Percentiles rank a stretch among this genome's conserved stretches.
These are phyloP conservation scores for Aspergillus steynii DNA, from an alignment of 495 filamentous ascomycete genomes.

Conservation along the genomic window DNA sequence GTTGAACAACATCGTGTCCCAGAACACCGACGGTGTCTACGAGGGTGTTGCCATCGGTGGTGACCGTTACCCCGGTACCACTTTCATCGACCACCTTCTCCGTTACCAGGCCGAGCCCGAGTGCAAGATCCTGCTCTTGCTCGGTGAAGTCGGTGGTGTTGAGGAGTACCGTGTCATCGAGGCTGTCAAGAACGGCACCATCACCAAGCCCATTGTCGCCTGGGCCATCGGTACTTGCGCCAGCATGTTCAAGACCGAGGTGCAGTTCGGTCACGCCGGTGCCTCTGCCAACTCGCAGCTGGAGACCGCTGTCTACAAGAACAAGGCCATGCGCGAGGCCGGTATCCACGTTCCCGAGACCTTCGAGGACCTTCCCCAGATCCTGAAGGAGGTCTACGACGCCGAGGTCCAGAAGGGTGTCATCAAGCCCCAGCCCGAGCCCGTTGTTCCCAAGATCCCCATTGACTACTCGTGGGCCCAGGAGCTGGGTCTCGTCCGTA, in stretches of 20 bases:
- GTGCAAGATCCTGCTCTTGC: conserved; percentile 93
- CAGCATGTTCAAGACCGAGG: conserved; percentile 99
- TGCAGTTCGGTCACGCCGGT: conserved; percentile 98
- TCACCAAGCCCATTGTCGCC: conserved; percentile 97
- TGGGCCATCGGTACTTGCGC: conserved; percentile 99
- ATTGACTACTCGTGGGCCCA: conserved; percentile 99
- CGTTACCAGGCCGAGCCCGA: conserved; percentile 93
- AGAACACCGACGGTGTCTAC: conserved; percentile 95
- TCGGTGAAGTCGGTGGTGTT: conserved; percentile 98
- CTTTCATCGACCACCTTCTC: conserved; percentile 97
- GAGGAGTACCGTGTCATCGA: conserved; percentile 99
- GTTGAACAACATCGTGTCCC: conserved; percentile 97
- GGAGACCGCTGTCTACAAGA: conserved; percentile 95
- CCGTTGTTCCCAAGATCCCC: conserved; percentile 95
- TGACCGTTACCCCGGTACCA: conserved; percentile 97
- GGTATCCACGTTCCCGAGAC: conserved; percentile 94
- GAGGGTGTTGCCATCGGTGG: conserved; percentile 99
- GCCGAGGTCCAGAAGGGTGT: conserved; percentile 78
- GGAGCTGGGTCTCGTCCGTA: conserved; percentile 98
- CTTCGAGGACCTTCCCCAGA: conserved; percentile 88
- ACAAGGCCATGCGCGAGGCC: conserved; percentile 91
- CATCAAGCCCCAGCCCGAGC: conserved; percentile 84
- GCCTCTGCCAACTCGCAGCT: conserved; percentile 98
- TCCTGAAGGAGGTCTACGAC: conserved; percentile 79
- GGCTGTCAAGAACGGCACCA: conserved; percentile 87